Base-by-base conservation (phyloP, 805 yeast genomes). In the Alloascoidea hylecoeti region DNA sequence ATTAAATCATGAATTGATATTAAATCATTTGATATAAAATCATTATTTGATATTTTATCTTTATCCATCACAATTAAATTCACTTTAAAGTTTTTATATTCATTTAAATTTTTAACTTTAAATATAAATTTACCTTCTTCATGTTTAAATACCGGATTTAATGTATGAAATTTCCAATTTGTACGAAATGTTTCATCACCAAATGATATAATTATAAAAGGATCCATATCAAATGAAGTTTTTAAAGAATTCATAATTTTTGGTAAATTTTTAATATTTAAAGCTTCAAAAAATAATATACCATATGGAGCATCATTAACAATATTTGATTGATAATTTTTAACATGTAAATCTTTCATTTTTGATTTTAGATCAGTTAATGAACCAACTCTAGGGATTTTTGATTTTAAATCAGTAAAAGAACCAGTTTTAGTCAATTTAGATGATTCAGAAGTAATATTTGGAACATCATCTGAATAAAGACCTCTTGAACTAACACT, bases 221-320 rank as follows among this genome's bases (percentile, higher is more conserved):
- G 97, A 52, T 89, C 98, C 94, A 92, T 84, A 55, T 86, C 95
- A 51, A 81, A 89, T 1, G 88, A 78, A 16, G 84, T 72, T 5
- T 86, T 63, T 0, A 82, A 74, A n/a, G n/a, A n/a, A 44, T 79
- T 78, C 33, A 69, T 68, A 39, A 78, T 65, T 0, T 92, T 82
- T 1, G 97, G 97, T 28, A 89, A 61, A 41, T 78, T 85, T 2
- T 72, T 60, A 5, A 89, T 85, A 1, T 79, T 71, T 3, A 72
- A 68, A 15, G 89, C 72, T 44, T 88, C 94, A 27, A 89, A 51
- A 47, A 80, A 83, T 3, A 83, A 56, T 4, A 88, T 79, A 2
- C 97, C 97, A 1, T 49, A 44, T 4, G 59, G 49, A 16, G 16
- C 32, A 17, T 51, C 53, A 3, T 51, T n/a, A n/a, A n/a, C 40